A percentile compares a stretch with the other conserved stretches of the same genome.
Evolutionary conservation across 768 basidiomycete species (phyloP).

Genomic region (Pisolithus marmoratus): DNA sequence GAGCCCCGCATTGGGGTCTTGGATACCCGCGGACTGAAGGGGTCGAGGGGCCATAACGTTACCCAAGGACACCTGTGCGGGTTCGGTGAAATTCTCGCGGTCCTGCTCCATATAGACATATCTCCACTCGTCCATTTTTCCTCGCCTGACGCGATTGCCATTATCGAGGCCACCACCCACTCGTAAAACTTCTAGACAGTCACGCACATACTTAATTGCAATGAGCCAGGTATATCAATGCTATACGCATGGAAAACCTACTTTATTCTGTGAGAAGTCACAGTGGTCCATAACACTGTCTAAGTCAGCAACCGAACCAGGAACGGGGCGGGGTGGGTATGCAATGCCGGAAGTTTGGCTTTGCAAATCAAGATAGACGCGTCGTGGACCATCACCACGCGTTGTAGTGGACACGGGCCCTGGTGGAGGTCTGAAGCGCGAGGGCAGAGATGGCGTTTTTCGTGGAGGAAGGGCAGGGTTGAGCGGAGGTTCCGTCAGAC

Average conservation of each 20-base stretch:
- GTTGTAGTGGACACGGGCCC: slow-evolving; percentile 50
- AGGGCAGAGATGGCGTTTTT: slow-evolving; percentile 39
- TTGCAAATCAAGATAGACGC: slow-evolving; percentile 72
- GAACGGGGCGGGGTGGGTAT: slow-evolving; percentile 83
- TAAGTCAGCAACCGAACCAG: slow-evolving; percentile 82
- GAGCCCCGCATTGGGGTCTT: slow-evolving; percentile 51
- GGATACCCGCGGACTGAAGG: slow-evolving; percentile 21
- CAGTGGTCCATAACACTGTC: slow-evolving; percentile 90
- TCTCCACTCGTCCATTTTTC: slow-evolving; percentile 76
- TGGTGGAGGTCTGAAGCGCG: slow-evolving; percentile 42
- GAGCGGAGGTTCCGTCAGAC: slow-evolving; percentile 45
- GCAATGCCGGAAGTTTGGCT: slow-evolving; percentile 57
- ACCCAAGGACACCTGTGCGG: slow-evolving; percentile 25
- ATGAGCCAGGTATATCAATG: slow-evolving; percentile 8
- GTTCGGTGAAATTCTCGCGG: slow-evolving; percentile 34
- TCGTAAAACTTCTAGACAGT: slow-evolving; percentile 93
- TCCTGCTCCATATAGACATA: slow-evolving; percentile 78
- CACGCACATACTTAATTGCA: slow-evolving; percentile 77
- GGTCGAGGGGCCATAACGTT: slow-evolving; percentile 29
- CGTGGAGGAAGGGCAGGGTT: slow-evolving; percentile 75
- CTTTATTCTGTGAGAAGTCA: slow-evolving; percentile 80
- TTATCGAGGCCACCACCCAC: slow-evolving; percentile 86
- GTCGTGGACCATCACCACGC: slow-evolving; percentile 68
- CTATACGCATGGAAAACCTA: slow-evolving; percentile 17
- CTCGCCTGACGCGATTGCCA: slow-evolving; percentile 66